A percentile compares a stretch with the other conserved stretches of the same genome.
Conservation (phyloP, 352 stramenopile genomes). For the Pythium periplocum region DNA sequence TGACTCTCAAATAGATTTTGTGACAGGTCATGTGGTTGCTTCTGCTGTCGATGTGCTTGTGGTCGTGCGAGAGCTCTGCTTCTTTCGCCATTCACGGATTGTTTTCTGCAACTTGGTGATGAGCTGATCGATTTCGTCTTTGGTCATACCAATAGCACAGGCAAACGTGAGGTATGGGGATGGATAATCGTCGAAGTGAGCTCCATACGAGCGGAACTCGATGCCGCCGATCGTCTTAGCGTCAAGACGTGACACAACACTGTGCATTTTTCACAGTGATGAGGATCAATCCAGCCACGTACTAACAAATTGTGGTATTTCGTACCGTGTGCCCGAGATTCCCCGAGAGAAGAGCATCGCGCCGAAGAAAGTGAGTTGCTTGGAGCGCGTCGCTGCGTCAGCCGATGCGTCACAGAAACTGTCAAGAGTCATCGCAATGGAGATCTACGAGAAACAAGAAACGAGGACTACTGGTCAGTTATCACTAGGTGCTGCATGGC, state of each 20-base stretch:
- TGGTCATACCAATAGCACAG: slow-evolving; percentile 92
- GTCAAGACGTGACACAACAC: slow-evolving; percentile 85
- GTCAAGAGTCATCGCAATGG: slow-evolving; percentile 89
- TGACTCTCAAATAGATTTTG: no score
- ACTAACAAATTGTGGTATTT: no score
- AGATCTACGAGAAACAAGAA: slow-evolving; percentile 40
- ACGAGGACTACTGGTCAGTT: no score
- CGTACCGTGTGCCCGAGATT: slow-evolving; percentile 90
- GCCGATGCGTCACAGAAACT: slow-evolving; percentile 26
- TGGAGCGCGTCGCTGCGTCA: slow-evolving; percentile 28
- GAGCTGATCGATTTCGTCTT: slow-evolving; percentile 91
- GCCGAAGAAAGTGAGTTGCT: slow-evolving; percentile 87
- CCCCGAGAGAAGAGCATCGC: slow-evolving; percentile 98
- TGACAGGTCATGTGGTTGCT: neutral
- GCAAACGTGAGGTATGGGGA: slow-evolving; percentile 96
- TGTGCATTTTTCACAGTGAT: slow-evolving; percentile 6
- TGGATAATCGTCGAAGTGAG: slow-evolving; percentile 83
- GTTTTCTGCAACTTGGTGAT: slow-evolving; percentile 89
- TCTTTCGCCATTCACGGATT: slow-evolving; percentile 80
- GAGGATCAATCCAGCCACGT: no score
- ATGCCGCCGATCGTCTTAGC: slow-evolving; percentile 88
- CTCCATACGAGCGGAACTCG: slow-evolving; percentile 92
- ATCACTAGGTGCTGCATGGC: neutral
- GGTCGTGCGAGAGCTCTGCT: slow-evolving; percentile 12
- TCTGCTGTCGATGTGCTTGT: neutral